These are phyloP conservation scores for Pseudozyma pruni DNA, from an alignment of 1,284 basidiomycete species.

Conservation along the genomic window DNA sequence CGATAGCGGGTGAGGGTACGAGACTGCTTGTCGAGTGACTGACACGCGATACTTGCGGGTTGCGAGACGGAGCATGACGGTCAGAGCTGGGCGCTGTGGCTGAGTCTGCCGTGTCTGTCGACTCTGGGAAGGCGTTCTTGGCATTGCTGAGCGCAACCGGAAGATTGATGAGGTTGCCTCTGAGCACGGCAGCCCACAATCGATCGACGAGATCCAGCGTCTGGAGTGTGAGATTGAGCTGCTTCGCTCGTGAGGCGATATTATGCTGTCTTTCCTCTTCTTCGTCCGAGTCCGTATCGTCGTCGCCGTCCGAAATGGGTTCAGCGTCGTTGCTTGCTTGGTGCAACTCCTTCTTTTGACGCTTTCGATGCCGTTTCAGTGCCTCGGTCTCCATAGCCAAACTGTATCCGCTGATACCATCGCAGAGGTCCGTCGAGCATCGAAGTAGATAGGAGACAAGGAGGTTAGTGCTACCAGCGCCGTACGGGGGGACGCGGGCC, in stretches of 20 bases:
- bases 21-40: constrained; percentile 23
- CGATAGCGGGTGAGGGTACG: constrained; percentile 39
- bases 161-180: constrained; percentile 47
- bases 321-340: background rate
- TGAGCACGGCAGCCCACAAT: constrained; percentile 54
- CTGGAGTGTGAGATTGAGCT: constrained; percentile 48
- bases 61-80: background rate
- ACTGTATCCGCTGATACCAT: constrained; percentile 56
- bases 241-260: constrained; percentile 15
- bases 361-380: constrained; percentile 7
- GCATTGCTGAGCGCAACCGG: constrained; percentile 30
- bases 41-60: background rate
- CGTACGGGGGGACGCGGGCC: constrained; percentile 50
- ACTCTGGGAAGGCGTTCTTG: constrained; percentile 25
- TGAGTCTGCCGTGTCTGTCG: background rate
- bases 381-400: constrained; percentile 35
- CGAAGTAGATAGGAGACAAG: constrained; percentile 57
- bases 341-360: constrained; percentile 1
- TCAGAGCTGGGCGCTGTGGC: background rate
- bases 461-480: constrained; percentile 47
- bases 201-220: constrained; percentile 56
- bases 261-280: constrained; percentile 26
- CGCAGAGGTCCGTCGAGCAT: constrained; percentile 53
- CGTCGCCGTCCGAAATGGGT: background rate
- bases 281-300: constrained; percentile 19